phyloP scores from a whole-genome alignment of 108 stramenopile species.

The Ochromonas danica region DNA sequence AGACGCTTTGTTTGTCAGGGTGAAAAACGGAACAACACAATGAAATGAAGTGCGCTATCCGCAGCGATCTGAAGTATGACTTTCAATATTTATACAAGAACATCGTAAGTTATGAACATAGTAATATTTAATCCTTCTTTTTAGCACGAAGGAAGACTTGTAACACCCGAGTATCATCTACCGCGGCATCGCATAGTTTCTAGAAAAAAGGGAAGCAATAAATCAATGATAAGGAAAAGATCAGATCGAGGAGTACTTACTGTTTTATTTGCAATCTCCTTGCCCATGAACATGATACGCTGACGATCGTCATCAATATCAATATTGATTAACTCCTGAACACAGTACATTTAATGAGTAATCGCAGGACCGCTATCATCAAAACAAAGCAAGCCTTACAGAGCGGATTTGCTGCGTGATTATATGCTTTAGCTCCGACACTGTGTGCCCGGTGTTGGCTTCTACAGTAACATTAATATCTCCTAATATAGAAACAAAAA shows the following conservation, averaged over 20 bases:
- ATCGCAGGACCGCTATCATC: not conserved
- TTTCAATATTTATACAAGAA: no score
- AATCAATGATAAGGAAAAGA: not conserved
- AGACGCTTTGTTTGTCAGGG: no score
- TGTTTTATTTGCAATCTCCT: not conserved
- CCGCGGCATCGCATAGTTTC: not conserved
- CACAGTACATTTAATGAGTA: not conserved
- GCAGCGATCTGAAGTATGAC: no score
- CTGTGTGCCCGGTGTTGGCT: not conserved
- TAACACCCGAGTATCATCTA: constrained; percentile 3
- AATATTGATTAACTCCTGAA: not conserved
- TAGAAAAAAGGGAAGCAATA: not conserved
- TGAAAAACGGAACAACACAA: no score
- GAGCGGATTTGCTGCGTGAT: not conserved
- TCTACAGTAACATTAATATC: not conserved
- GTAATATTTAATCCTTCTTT: not conserved
- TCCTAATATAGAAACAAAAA: not conserved
- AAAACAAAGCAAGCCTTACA: not conserved
- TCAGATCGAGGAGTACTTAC: not conserved
- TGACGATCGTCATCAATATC: not conserved
- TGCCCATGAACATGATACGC: constrained; percentile 19
- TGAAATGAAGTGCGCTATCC: no score
- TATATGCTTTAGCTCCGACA: not conserved
- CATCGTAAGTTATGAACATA: no score
- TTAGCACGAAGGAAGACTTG: not conserved